These are phyloP conservation scores for Eremothecium cymbalariae DNA, from an alignment of 1,139 yeast species.

Conservation along the genomic window DNA sequence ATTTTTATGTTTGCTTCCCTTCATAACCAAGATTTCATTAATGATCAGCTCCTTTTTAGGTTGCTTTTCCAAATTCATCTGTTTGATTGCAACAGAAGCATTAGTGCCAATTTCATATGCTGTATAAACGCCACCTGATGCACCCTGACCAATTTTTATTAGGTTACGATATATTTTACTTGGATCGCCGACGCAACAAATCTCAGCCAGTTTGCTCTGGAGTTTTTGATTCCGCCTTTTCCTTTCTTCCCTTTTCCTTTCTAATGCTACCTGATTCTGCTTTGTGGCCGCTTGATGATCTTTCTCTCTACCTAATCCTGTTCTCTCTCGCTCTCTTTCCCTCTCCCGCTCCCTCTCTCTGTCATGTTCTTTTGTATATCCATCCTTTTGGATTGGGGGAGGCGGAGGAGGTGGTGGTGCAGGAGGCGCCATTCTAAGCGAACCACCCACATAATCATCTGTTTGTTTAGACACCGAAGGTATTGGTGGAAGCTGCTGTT, in stretches of 20 bases:
- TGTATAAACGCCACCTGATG: constrained; percentile 93
- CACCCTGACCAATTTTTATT: constrained; percentile 92
- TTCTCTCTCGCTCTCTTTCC: not conserved
- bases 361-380: not conserved
- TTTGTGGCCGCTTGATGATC: constrained; percentile 11
- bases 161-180: constrained; percentile 57
- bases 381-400: constrained; percentile 12
- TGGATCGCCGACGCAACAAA: constrained; percentile 90
- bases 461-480: constrained; percentile 9
- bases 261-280: constrained; percentile 21
- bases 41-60: constrained; percentile 93
- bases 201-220: constrained; percentile 58
- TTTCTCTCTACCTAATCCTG: too few species aligned
- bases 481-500: constrained; percentile 18
- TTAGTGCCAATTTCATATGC: constrained; percentile 63
- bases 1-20: constrained; percentile 80
- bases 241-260: constrained; percentile 61
- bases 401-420: constrained; percentile 21
- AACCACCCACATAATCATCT: too few species aligned
- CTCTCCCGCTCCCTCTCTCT: constrained; percentile 1
- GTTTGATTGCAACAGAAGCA: constrained; percentile 82
- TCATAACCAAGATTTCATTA: constrained; percentile 91
- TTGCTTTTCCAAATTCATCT: constrained; percentile 87
- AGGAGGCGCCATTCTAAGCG: too few species aligned
- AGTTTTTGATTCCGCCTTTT: constrained; percentile 61